phyloP scores from a whole-genome alignment of 345 rosid genomes.

The Erodium maritimum region DNA sequence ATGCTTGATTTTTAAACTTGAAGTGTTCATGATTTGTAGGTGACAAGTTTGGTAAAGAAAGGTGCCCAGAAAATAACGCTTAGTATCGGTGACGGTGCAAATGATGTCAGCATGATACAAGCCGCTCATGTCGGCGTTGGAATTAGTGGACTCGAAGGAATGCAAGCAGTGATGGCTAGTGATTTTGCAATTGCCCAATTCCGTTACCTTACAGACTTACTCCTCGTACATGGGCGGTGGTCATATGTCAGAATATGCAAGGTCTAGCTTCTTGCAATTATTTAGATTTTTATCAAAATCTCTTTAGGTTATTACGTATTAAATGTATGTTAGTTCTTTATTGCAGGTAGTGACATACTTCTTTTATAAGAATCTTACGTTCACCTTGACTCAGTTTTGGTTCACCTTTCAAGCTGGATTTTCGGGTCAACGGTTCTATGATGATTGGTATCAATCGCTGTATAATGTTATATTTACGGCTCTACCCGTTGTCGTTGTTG shows the following conservation, averaged over 20 bases:
- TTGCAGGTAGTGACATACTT: conserved; percentile 97
- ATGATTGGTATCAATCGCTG: conserved; percentile 99
- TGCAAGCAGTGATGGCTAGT: conserved; percentile 99
- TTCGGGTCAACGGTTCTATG: conserved; percentile 99
- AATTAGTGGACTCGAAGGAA: conserved; percentile 96
- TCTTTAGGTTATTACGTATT: not conserved
- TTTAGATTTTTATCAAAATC: not conserved
- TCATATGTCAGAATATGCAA: conserved; percentile 97
- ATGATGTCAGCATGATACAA: conserved; percentile 99
- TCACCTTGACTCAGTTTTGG: conserved; percentile 99
- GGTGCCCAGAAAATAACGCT: conserved; percentile 96
- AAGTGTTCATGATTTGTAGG: conserved; percentile 31
- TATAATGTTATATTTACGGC: conserved; percentile 88
- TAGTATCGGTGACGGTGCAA: conserved; percentile 99
- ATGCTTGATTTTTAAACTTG: not conserved
- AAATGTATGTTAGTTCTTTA: not conserved
- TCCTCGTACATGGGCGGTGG: conserved; percentile 99
- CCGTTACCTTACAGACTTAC: conserved; percentile 82
- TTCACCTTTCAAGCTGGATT: conserved; percentile 96
- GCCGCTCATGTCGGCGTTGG: conserved; percentile 99
- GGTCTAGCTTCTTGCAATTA: conserved; percentile 23
- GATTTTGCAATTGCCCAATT: conserved; percentile 99
- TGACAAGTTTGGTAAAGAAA: conserved; percentile 89
- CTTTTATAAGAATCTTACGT: conserved; percentile 97
- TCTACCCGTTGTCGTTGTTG: conserved; percentile 82